phyloP scores from a whole-genome alignment of 768 basidiomycete species.

The Sarcomyxa edulis region DNA sequence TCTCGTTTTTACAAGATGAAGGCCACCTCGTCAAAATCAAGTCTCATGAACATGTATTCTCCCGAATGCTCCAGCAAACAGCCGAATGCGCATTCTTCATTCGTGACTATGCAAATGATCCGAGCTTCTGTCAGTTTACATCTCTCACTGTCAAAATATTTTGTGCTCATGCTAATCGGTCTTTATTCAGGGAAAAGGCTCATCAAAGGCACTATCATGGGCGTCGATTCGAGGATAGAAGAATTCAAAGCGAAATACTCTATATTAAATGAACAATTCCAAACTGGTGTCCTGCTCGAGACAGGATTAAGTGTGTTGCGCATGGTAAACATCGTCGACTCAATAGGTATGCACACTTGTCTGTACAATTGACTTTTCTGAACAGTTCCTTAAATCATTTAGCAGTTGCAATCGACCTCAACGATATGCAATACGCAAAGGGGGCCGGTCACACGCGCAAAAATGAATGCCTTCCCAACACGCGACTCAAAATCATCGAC shows the following conservation, averaged over 20 bases:
- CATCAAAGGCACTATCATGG: background rate
- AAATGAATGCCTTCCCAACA: slow-evolving; percentile 9
- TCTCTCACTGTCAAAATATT: too few relatives aligned
- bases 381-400: background rate
- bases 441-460: background rate
- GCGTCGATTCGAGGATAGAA: background rate
- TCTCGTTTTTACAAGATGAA: slow-evolving; percentile 24
- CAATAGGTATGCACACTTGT: background rate
- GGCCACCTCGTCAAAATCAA: slow-evolving; percentile 20
- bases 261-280: slow-evolving; percentile 2
- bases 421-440: slow-evolving; percentile 2
- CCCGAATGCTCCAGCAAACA: slow-evolving; percentile 22
- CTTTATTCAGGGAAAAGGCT: background rate
- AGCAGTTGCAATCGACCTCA: background rate
- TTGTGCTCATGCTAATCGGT: background rate
- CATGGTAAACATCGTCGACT: background rate
- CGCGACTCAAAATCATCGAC: slow-evolving; percentile 6
- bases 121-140: background rate
- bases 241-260: background rate
- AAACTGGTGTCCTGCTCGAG: slow-evolving; percentile 1
- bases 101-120: slow-evolving; percentile 25
- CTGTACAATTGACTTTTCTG: background rate
- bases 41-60: slow-evolving; percentile 20
- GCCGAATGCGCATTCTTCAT: slow-evolving; percentile 30
- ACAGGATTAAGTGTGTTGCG: slow-evolving; percentile 2